Evolutionary conservation across 257 asterid species (phyloP), one percentile per base, ranked within the genome.

Genomic region (Ajuga chamaepitys): DNA sequence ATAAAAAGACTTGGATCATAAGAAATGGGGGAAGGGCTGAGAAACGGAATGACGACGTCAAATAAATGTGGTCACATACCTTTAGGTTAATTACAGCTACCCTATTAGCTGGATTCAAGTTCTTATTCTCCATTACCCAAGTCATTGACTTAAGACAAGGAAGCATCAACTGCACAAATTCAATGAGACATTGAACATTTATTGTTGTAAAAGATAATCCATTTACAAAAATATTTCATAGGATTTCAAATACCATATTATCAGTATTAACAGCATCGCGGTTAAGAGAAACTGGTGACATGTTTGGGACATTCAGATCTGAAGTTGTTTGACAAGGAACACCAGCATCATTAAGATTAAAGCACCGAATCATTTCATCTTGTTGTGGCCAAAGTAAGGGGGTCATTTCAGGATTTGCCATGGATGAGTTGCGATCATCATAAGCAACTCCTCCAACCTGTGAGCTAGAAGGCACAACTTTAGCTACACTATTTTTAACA

Each of bases 61-160:
- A 34, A 71, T 66, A 70, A 53, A 67, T 62, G 9, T 50, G 56
- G 65, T 47, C 66, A 58, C 69, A 64, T 71, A 91, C 98, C 96
- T 91, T 91, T 73, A 91, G 85, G 73, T 74, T 88, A 72, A 91
- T 91, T 42, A 91, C 80, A 74, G 98, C 98, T 37, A 86, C 82
- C 81, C 82, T 83, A 71, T 83, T 70, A 38, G 81, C 94, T 52
- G 95, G 85, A 66, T 75, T 44, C 46, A 73, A 80, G 78, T 71
- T 80, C 77, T 85, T 92, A 67, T 83, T 85, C 86, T 92, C 98
- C 91, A 91, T 86, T 52, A 79, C 85, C 98, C 98, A 91, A 53
- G 98, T 88, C 98, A 91, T 88, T 54, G 96, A 84, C 83, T 91
- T 91, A 20, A 91, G 86, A 74, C 91, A 86, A 67, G 95, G 95